A percentile compares a stretch with the other conserved stretches of the same genome.
Conservation (phyloP, 805 yeast genomes). For the Candida boleticola region DNA sequence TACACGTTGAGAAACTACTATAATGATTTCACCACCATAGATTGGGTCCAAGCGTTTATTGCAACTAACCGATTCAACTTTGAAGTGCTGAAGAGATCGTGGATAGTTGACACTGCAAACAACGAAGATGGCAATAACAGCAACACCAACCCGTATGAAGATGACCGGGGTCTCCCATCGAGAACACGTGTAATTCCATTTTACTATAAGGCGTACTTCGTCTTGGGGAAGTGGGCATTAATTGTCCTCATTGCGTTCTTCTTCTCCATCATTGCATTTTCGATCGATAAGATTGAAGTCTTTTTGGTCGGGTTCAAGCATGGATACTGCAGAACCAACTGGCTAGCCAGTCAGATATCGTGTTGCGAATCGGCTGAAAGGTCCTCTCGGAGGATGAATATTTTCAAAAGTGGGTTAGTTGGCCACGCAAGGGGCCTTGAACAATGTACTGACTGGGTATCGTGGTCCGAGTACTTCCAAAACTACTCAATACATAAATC, state of each 20-base stretch:
- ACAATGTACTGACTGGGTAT: constrained; percentile 40
- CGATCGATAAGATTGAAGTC: constrained; percentile 47
- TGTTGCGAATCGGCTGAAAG: constrained; percentile 31
- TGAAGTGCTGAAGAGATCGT: constrained; percentile 31
- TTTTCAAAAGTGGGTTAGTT: constrained; percentile 21
- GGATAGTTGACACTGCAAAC: constrained; percentile 12
- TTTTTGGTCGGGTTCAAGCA: constrained; percentile 48
- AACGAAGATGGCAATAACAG: constrained; percentile 1
- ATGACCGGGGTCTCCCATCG: neutral
- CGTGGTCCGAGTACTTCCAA: constrained; percentile 39
- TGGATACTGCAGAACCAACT: constrained; percentile 48
- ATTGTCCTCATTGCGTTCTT: constrained; percentile 44
- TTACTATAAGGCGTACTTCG: constrained; percentile 27
- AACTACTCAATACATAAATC: constrained; percentile 6
- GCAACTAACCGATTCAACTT: constrained; percentile 42
- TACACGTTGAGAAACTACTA: constrained; percentile 38
- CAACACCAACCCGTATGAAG: neutral
- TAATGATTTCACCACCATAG: constrained; percentile 61
- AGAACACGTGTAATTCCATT: constrained; percentile 16
- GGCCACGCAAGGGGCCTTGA: constrained; percentile 6
- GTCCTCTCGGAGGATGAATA: constrained; percentile 8
- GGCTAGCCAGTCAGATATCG: constrained; percentile 41
- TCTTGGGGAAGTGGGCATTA: constrained; percentile 48
- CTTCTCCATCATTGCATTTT: constrained; percentile 50
- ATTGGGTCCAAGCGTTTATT: constrained; percentile 53